Evolutionary conservation across 208 protist genomes (phyloP), one percentile per base, ranked within the genome.

Genomic region (Naegleria fowleri): DNA sequence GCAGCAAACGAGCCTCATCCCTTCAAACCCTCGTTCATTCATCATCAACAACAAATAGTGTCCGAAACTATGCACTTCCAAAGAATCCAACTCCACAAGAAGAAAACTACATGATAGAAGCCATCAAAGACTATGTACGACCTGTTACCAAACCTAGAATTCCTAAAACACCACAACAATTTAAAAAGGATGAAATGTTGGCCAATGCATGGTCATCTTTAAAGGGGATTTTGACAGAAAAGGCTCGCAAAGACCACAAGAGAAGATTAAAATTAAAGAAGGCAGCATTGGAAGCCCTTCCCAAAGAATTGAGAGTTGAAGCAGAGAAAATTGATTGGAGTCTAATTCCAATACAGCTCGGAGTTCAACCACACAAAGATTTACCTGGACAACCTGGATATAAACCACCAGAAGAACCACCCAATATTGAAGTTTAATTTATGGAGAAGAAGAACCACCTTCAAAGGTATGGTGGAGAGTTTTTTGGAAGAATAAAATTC

Each of bases 321-420:
- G 67, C 67, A 11, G 67, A 79, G n/a, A 79, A 79, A 33, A 79
- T 79, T 79, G 67, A 79, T 79, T 79, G 67, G 67, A 79, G n/a
- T 79, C 16, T 79, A 36, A 79, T 79, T 36, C 67, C 67, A 79
- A 36, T 79, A 79, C 67, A 79, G n/a, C 6, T 79, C 9, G 67
- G 67, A 36, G 67, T 79, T 79, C 67, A 79, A 36, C 67, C 67
- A 79, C n/a, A 36, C 29, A 79, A 79, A 79, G 67, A 79, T 79
- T 79, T 79, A 36, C 67, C 67, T 79, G 29, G 2, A 36, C 67
- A 79, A 79, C 67, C 67, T 36, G 67, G 67, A 36, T 79, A 79
- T 9, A 79, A 79, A 79, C 67, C 67, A 79, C 67, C 67, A 36
- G 67, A 79, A 36, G 67, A 79, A 79, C 29, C 67, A 36, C 16